Base-by-base conservation (phyloP, 805 yeast genomes). In the Starmerella potacharoeniae region DNA sequence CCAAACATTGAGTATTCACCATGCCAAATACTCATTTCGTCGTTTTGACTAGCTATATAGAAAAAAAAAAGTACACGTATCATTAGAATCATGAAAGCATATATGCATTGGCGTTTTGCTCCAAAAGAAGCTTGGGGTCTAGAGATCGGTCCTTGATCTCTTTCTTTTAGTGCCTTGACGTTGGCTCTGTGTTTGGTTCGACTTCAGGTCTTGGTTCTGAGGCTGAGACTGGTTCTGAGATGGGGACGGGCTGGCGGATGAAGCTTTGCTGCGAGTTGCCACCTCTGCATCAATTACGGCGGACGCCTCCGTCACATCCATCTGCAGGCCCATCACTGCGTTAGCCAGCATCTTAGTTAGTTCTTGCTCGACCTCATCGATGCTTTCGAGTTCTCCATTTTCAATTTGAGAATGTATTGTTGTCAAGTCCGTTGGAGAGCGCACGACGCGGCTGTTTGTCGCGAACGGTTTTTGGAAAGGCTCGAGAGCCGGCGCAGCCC, bases 301-400 rank as follows among this genome's bases (percentile, higher is more conserved):
- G 4, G 45, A 22, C 5, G 51, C 51, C 5, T 49, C 53, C 10
- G n/a, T 16, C n/a, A 47, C 47, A 28, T 30, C 37, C 22, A 35
- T 35, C 3, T 9, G 17, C 0, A n/a, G 16, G 22, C 46, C 35
- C 54, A 57, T 44, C 29, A 45, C 57, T 14, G 53, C 53, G 39
- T 57, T 57, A 11, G 59, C 59, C 37, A 57, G 39, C 53, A 57
- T 47, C 22, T 31, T 40, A 5, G 42, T 6, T 14, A 57, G 54
- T 35, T 54, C 57, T 11, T 30, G 42, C 37, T 51, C 55, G 31
- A 54, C 41, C 11, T 37, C 53, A 11, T 49, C 55, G 2, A 45
- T 14, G 16, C n/a, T 17, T 6, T n/a, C 39, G 17, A 57, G 11
- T 33, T 29, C 36, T 4, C 29, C 42, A 1, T 22, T 31, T 2